These are phyloP conservation scores for Lactarius evosmus DNA, from an alignment of 768 basidiomycete genomes.

Conservation along the genomic window DNA sequence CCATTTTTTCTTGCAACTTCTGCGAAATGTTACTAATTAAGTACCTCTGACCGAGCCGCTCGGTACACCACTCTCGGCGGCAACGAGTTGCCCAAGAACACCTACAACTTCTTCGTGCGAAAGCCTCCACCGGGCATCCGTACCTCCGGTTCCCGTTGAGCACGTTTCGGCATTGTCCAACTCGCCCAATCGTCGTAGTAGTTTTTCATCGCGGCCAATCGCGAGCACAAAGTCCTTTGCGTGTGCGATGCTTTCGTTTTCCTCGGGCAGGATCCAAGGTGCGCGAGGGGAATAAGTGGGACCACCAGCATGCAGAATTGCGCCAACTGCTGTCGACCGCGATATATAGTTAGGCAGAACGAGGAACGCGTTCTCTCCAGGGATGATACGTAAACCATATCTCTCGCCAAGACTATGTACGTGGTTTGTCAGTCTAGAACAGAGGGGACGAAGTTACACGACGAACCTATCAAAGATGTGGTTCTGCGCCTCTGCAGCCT, in stretches of 20 bases:
- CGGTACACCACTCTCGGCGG: constrained; percentile 1
- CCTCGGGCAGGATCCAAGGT: constrained; percentile 36
- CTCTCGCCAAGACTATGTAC: constrained; percentile 66
- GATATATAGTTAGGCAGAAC: constrained; percentile 81
- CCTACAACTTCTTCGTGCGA: constrained; percentile 38
- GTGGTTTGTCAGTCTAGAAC: constrained; percentile 7
- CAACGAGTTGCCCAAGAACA: constrained; percentile 38
- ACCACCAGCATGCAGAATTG: constrained; percentile 67
- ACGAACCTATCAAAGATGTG: constrained; percentile 79
- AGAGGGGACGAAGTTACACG: neutral
- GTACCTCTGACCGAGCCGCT: neutral
- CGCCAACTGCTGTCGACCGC: constrained; percentile 76
- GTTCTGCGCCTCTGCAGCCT: constrained; percentile 89
- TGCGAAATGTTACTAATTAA: neutral
- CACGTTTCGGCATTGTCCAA: constrained; percentile 67
- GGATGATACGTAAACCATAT: constrained; percentile 80
- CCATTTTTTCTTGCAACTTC: too few species aligned
- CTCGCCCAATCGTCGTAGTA: constrained; percentile 72
- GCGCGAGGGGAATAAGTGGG: constrained; percentile 41
- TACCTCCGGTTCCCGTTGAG: constrained; percentile 67
- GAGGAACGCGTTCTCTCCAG: constrained; percentile 75
- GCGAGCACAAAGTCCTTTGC: constrained; percentile 55
- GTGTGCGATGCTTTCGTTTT: constrained; percentile 39
- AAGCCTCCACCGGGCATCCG: constrained; percentile 72
- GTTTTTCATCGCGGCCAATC: constrained; percentile 72